phyloP scores from a whole-genome alignment of 2,329 filamentous ascomycete species.

The Fusarium napiforme region DNA sequence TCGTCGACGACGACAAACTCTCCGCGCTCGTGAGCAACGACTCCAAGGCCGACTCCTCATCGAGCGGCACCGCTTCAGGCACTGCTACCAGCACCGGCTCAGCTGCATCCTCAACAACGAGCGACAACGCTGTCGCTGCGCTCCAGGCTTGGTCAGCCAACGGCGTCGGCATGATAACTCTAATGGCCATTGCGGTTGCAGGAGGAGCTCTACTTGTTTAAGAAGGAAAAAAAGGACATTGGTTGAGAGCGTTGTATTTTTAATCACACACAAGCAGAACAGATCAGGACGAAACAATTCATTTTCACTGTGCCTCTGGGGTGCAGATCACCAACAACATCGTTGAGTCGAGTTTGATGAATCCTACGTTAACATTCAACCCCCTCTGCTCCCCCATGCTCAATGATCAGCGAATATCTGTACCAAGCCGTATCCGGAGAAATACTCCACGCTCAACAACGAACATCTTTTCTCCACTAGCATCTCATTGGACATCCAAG shows the following conservation, averaged over 20 bases:
- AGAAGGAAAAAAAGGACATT: neutral
- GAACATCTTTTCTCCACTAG: constrained; percentile 31
- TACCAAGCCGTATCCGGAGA: constrained; percentile 34
- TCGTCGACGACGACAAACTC: constrained; percentile 49
- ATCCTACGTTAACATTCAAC: constrained; percentile 4
- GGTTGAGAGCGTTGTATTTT: constrained; percentile 5
- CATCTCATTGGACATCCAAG: constrained; percentile 26
- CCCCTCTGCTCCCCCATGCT: neutral
- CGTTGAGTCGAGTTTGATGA: neutral
- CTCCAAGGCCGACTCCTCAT: constrained; percentile 14
- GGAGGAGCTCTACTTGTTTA: constrained; percentile 47
- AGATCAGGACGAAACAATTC: neutral
- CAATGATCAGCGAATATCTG: neutral
- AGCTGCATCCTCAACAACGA: constrained; percentile 34
- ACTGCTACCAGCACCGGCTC: constrained; percentile 35
- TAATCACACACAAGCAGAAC: neutral
- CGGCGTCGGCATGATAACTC: constrained; percentile 38
- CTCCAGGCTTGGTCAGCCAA: constrained; percentile 40
- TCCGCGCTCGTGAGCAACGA: constrained; percentile 46
- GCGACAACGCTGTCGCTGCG: constrained; percentile 40
- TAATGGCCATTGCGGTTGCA: constrained; percentile 44
- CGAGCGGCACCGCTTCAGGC: constrained; percentile 25
- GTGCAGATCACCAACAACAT: neutral
- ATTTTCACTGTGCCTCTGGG: constrained; percentile 8
- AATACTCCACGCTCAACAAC: constrained; percentile 29